Base-by-base conservation (phyloP, 2,329 filamentous ascomycete species). In the Metarhizium brunneum region DNA sequence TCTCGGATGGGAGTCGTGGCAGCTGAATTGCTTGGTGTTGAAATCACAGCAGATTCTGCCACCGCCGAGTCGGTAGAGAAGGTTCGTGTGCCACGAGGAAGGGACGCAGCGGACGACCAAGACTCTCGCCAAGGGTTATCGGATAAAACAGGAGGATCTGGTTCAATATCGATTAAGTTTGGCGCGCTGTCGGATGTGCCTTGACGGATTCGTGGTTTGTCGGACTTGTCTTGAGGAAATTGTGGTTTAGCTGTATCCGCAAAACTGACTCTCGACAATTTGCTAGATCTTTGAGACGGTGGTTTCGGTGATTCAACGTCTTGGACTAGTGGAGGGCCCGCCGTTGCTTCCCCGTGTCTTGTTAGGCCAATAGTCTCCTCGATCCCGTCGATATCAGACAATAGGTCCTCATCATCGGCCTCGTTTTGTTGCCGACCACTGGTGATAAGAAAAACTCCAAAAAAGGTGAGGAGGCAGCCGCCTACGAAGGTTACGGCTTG, bases 401-500 rank as follows among this genome's bases (percentile, higher is more conserved):
- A 62, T 7, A 66, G 60, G n/a, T 82, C 78, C 18, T 85, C 82
- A 2, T 83, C 78, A 3, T 83, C 79, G 3, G 83, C 79, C n/a
- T 81, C 76, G 18, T 80, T 80, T 11, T 77, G 73, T 52, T 81
- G 75, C 62, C 92, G 81, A 54, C 90, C 91, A 64, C 88, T 95
- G 1, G 94, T 97, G 66, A 99, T 96, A 62, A 96, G 81, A 71
- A 94, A 97, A n/a, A 99, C 94, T 10, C 94, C 94, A 57, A 92
- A 85, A 69, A 99, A 99, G 1, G 94, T 99, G 60, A 99, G 73
- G 4, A 90, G 77, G 71, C 94, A 99, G 42, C 94, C 94, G 25
- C 89, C 90, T 13, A 96, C 74, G 66, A 99, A 99, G 64, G 96
- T 95, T 56, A 76, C 74, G 2, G 89, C 88, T 64, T 90, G 88